Conservation (phyloP, 768 basidiomycete species). For the Vararia minispora region DNA sequence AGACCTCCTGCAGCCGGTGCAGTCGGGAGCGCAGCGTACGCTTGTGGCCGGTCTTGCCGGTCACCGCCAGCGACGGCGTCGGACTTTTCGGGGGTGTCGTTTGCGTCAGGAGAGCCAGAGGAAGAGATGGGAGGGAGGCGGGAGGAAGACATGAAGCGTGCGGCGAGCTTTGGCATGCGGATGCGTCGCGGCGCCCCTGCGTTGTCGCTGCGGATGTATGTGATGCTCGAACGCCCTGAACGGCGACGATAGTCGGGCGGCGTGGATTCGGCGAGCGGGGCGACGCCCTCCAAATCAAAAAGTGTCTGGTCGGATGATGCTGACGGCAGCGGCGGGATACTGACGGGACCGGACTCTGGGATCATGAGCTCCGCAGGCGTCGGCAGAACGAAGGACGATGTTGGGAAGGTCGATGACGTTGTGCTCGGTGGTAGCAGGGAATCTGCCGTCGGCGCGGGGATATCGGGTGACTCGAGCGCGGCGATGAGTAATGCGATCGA, state of each 20-base stretch:
- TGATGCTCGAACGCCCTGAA: conserved; percentile 31
- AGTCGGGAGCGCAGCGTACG: conserved; percentile 1
- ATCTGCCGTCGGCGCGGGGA: conserved; percentile 35
- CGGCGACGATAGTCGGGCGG: conserved; percentile 34
- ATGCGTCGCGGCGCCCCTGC: conserved; percentile 12
- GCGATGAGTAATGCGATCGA: conserved; percentile 8
- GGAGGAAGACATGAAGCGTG: not conserved
- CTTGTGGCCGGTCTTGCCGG: conserved; percentile 32
- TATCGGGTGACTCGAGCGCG: conserved; percentile 7
- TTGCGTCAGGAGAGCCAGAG: conserved; percentile 4
- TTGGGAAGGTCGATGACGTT: too few relatives aligned
- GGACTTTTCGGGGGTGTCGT: conserved; percentile 7
- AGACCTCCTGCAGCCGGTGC: conserved; percentile 32
- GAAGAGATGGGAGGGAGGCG: too few relatives aligned
- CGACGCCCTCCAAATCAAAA: conserved; percentile 32
- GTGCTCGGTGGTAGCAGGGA: too few relatives aligned
- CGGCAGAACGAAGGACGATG: too few relatives aligned
- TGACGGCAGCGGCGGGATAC: conserved; percentile 28
- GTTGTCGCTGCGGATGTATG: conserved; percentile 53
- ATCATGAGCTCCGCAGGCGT: conserved; percentile 18
- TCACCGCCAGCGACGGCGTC: conserved; percentile 29
- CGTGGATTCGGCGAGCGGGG: conserved; percentile 51
- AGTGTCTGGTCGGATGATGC: conserved; percentile 52
- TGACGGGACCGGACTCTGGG: conserved; percentile 20
- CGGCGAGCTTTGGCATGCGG: conserved; percentile 2